phyloP scores from a whole-genome alignment of 805 yeast genomes.

The Saccharomycopsis lassenensis region DNA sequence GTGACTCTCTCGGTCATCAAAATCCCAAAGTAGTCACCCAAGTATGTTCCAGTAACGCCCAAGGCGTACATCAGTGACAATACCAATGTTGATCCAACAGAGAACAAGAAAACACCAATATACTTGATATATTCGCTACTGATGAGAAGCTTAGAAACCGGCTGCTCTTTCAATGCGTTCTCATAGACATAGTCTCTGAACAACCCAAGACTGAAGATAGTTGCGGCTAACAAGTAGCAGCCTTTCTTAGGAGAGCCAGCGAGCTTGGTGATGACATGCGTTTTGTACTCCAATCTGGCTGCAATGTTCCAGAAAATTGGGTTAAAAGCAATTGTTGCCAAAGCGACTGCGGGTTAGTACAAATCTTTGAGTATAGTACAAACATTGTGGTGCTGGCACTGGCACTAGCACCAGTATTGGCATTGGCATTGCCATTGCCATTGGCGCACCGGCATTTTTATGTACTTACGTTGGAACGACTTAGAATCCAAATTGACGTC shows the following conservation, averaged over 20 bases:
- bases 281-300: slow-evolving; percentile 75
- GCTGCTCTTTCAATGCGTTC: slow-evolving; percentile 61
- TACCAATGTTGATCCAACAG: slow-evolving; percentile 71
- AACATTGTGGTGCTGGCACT: no score
- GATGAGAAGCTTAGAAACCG: slow-evolving; percentile 45
- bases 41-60: slow-evolving; percentile 92
- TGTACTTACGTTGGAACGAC: no score
- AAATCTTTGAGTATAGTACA: no score
- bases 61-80: slow-evolving; percentile 79
- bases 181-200: slow-evolving; percentile 69
- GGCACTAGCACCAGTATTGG: no score
- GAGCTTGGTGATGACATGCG: slow-evolving; percentile 63
- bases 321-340: slow-evolving; percentile 71
- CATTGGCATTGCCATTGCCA: no score
- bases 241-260: slow-evolving; percentile 65
- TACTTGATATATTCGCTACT: slow-evolving; percentile 30
- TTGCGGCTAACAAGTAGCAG: slow-evolving; percentile 72
- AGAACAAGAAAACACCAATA: slow-evolving; percentile 48
- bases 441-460: no score
- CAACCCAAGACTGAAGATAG: slow-evolving; percentile 80
- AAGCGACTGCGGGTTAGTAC: no score
- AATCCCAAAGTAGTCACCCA: slow-evolving; percentile 96
- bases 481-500: no score
- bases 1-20: slow-evolving; percentile 85
- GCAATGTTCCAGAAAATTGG: slow-evolving; percentile 94